phyloP scores from a whole-genome alignment of 345 rosid species.

The Populus nigra region DNA sequence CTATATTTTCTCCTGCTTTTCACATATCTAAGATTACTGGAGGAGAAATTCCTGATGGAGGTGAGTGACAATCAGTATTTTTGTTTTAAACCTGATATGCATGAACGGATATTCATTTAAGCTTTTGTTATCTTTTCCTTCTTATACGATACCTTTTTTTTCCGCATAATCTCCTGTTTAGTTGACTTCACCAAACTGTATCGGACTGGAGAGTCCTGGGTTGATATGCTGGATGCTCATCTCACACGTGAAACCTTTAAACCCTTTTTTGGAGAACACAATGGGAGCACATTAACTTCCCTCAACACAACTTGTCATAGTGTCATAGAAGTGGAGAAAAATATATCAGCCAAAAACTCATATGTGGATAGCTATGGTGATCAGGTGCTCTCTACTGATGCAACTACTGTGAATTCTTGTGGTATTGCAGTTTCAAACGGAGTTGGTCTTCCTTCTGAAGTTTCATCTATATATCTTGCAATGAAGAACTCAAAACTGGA shows the following conservation, averaged over 20 bases:
- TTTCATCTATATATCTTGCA: conserved; percentile 91
- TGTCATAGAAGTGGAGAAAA: conserved; percentile 28
- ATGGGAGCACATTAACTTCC: conserved; percentile 23
- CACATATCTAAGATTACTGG: conserved; percentile 42
- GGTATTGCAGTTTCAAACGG: conserved; percentile 51
- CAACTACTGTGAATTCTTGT: conserved; percentile 35
- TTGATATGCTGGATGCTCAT: conserved; percentile 24
- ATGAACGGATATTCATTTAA: neutral
- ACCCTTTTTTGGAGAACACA: conserved; percentile 25
- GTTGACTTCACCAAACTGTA: conserved; percentile 34
- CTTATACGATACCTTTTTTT: conserved; percentile 6
- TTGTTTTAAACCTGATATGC: neutral
- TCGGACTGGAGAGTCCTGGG: conserved; percentile 28
- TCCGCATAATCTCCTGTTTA: neutral
- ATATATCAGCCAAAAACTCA: conserved; percentile 31
- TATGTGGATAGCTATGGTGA: conserved; percentile 28
- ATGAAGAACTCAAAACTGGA: conserved; percentile 96
- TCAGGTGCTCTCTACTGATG: conserved; percentile 39
- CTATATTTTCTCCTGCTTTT: conserved; percentile 68
- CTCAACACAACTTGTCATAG: conserved; percentile 12
- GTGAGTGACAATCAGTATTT: conserved; percentile 25
- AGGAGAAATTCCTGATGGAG: conserved; percentile 38
- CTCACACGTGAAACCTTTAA: conserved; percentile 20
- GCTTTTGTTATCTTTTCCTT: neutral
- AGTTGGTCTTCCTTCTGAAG: conserved; percentile 60